Evolutionary conservation across 495 filamentous ascomycete genomes (phyloP), one percentile per base, ranked within the genome.

Genomic region (Pyrenula massariospora): DNA sequence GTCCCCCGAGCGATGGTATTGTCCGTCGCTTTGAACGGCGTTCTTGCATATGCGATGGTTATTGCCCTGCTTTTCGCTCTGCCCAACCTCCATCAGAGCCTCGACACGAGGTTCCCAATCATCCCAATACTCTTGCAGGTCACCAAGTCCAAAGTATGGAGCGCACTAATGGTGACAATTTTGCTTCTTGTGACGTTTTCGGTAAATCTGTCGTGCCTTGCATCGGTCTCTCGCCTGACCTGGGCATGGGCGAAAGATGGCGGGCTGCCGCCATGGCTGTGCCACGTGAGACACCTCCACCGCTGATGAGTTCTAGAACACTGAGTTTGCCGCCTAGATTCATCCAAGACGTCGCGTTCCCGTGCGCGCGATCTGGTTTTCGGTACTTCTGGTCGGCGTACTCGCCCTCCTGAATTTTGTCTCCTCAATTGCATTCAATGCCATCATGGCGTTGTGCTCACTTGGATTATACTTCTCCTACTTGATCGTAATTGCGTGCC

Each of bases 351-450:
- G 73, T 24, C 66, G 64, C 12, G 64, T 77, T 22, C 76, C 76
- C 0, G 59, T 77, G 77, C 72, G 47, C 58, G 66, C 77, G 0
- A 71, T 78, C 51, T 58, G 75, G 22, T 57, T 79, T 42, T 75
- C 76, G 1, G 74, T 77, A 60, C 48, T 64, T 24, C 68, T 77
- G 54, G 72, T 77, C 1, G 63, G 70, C 20, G 59, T 80, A 25
- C 57, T 83, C 1, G 74, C 76, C 0, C 66, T 82, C 23, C 78
- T 85, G 62, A 81, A 79, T 57, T 73, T 84, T 54, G 78, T 76
- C 20, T 77, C 73, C 1, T 57, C 67, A 3, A 70, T 73, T 2
- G 80, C 79, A 11, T 76, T 83, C 60, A 77, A 79, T 58, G 74
- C 73, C 12, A 72, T 83, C 31, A 63, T 71, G n/a, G 80, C 74